Evolutionary conservation across 768 basidiomycete species (phyloP).

Genomic region (Nevesoporus exiguus): DNA sequence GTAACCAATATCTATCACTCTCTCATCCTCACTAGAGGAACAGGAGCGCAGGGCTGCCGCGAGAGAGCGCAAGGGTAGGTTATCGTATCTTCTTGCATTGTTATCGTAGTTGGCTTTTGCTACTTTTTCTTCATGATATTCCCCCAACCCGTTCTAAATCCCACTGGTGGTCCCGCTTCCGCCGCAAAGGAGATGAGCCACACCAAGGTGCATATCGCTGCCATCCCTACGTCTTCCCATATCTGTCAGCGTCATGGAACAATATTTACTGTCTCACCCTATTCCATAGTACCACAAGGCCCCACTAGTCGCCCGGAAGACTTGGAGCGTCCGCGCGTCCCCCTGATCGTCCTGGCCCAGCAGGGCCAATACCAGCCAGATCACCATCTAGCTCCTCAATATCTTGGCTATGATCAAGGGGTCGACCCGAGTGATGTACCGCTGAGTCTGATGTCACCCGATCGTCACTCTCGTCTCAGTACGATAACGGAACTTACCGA

Average conservation of each 20-base stretch:
- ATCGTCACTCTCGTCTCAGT: slow-evolving; percentile 42
- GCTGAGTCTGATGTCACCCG: slow-evolving; percentile 32
- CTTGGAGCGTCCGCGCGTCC: slow-evolving; percentile 45
- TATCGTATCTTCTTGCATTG: slow-evolving; percentile 21
- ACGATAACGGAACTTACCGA: slow-evolving; percentile 71
- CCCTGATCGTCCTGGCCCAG: slow-evolving; percentile 60
- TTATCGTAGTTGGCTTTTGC: slow-evolving; percentile 36
- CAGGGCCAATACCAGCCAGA: slow-evolving; percentile 41
- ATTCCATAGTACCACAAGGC: slow-evolving; percentile 18
- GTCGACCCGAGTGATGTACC: slow-evolving; percentile 29
- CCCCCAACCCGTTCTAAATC: slow-evolving; percentile 28
- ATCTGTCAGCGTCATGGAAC: slow-evolving; percentile 11
- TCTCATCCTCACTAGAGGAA: slow-evolving; percentile 49
- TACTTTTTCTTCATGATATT: slow-evolving; percentile 31
- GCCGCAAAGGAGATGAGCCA: slow-evolving; percentile 35
- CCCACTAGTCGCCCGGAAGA: slow-evolving; percentile 24
- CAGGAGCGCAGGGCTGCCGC: slow-evolving; percentile 59
- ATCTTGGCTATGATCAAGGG: slow-evolving; percentile 23
- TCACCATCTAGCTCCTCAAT: slow-evolving; percentile 25
- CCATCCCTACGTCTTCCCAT: slow-evolving; percentile 28
- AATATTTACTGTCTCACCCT: slow-evolving; percentile 22
- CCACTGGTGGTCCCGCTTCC: slow-evolving; percentile 35
- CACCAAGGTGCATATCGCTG: slow-evolving; percentile 58
- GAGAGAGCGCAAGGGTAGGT: slow-evolving; percentile 85
- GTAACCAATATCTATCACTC: not conserved